Evolutionary conservation across 2,329 filamentous ascomycete genomes (phyloP).

Genomic region (Anisogramma anomala): DNA sequence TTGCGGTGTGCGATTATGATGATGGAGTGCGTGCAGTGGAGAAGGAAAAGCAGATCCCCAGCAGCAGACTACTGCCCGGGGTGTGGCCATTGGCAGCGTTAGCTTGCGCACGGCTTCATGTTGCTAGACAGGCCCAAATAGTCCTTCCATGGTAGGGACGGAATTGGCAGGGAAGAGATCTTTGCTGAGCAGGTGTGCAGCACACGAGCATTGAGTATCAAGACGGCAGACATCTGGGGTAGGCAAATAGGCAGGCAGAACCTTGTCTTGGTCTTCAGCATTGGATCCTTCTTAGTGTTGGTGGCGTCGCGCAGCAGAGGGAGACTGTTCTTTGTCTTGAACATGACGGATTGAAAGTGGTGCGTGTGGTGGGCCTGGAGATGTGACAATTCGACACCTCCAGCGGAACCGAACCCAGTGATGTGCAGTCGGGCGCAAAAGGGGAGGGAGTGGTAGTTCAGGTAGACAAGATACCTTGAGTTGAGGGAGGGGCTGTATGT

Average conservation of each 20-base stretch:
- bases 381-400: not conserved
- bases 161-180: not conserved
- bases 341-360: slow-evolving; percentile 14
- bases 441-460: not conserved
- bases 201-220: not conserved
- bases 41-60: not conserved
- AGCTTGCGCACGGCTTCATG: not conserved
- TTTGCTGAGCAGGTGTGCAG: not conserved
- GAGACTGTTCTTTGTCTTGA: slow-evolving; percentile 19
- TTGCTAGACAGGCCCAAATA: no score
- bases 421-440: not conserved
- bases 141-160: no score
- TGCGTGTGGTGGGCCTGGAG: not conserved
- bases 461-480: not conserved
- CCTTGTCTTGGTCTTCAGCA: slow-evolving; percentile 21
- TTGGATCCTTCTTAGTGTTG: slow-evolving; percentile 18
- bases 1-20: not conserved
- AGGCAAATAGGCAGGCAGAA: slow-evolving; percentile 11
- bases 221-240: not conserved
- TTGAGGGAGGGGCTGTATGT: not conserved
- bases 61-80: not conserved
- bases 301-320: slow-evolving; percentile 20
- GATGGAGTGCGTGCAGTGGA: not conserved
- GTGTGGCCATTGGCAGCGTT: not conserved
- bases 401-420: not conserved